A percentile compares a stretch with the other conserved stretches of the same genome.
Conservation (phyloP, 2,329 filamentous ascomycete genomes). For the Nigrospora sphaerica region DNA sequence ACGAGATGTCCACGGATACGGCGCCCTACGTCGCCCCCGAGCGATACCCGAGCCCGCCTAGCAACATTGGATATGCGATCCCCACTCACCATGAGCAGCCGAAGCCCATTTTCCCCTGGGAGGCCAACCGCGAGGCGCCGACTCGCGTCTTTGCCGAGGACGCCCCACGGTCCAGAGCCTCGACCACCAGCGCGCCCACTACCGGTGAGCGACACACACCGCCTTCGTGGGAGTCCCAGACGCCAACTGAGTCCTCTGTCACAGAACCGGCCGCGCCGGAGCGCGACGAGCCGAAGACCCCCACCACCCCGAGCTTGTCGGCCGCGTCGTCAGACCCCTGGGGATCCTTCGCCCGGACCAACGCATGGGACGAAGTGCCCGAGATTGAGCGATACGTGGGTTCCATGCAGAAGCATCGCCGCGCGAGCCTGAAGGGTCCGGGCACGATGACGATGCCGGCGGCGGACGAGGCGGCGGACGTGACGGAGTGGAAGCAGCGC, state of each 20-base stretch:
- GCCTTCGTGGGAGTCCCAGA: slow-evolving; percentile 8
- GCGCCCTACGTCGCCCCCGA: slow-evolving; percentile 70
- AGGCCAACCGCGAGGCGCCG: slow-evolving; percentile 55
- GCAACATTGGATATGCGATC: slow-evolving; percentile 82
- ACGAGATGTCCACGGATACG: slow-evolving; percentile 74
- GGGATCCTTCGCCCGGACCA: slow-evolving; percentile 66
- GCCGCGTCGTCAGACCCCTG: slow-evolving; percentile 53
- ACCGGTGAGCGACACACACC: slow-evolving; percentile 8
- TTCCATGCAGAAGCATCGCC: slow-evolving; percentile 56
- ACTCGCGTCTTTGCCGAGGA: slow-evolving; percentile 61
- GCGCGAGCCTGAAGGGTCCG: slow-evolving; percentile 24
- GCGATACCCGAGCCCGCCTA: slow-evolving; percentile 75
- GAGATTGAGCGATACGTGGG: slow-evolving; percentile 86
- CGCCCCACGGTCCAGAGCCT: slow-evolving; percentile 11
- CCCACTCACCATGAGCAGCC: slow-evolving; percentile 57
- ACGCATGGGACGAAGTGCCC: slow-evolving; percentile 90
- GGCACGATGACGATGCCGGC: slow-evolving; percentile 15
- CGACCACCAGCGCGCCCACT: slow-evolving; percentile 5
- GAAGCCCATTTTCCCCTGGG: slow-evolving; percentile 85
- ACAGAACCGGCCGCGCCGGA: slow-evolving; percentile 28
- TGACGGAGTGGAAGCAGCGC: slow-evolving; percentile 18
- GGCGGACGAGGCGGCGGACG: slow-evolving; percentile 24
- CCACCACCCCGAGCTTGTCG: slow-evolving; percentile 40
- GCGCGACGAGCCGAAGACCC: slow-evolving; percentile 35
- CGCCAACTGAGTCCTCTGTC: slow-evolving; percentile 24